A percentile compares a stretch with the other conserved stretches of the same genome.
These are phyloP conservation scores for Pyrus pyrifolia DNA, from an alignment of 306 rosid genomes.

Conservation along the genomic window DNA sequence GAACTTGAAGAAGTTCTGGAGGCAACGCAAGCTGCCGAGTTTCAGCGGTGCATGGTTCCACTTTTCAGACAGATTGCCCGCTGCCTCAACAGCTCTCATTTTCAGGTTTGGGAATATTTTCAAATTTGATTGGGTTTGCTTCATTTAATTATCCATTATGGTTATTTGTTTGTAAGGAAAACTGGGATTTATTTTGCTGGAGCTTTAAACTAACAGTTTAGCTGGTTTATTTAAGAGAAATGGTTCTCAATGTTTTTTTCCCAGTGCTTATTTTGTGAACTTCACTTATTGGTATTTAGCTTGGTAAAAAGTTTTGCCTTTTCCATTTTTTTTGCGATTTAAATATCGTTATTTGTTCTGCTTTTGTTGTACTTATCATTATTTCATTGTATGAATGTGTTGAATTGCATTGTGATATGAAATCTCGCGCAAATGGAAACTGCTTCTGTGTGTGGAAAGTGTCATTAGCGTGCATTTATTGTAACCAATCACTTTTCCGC, in stretches of 20 bases:
- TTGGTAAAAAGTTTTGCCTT: not conserved
- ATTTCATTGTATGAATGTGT: not conserved
- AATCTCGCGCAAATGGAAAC: not conserved
- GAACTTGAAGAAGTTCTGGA: slow-evolving; percentile 97
- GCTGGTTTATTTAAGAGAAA: not conserved
- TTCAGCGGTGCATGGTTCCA: slow-evolving; percentile 94
- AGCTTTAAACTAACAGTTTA: not conserved
- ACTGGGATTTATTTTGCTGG: not conserved
- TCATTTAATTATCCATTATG: not conserved
- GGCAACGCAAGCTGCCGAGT: slow-evolving; percentile 82
- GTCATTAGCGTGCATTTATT: not conserved
- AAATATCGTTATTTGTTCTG: not conserved
- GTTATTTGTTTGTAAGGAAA: not conserved
- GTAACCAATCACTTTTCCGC: not conserved
- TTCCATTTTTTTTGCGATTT: not conserved
- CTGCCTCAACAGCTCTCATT: slow-evolving; percentile 83
- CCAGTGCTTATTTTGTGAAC: not conserved
- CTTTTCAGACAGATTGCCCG: slow-evolving; percentile 89
- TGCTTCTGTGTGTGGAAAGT: not conserved
- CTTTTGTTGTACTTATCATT: not conserved
- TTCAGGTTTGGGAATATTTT: slow-evolving; percentile 61
- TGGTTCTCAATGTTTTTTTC: not conserved
- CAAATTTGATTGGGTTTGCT: not conserved
- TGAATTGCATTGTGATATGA: not conserved
- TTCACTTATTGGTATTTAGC: not conserved